Evolutionary conservation across 2,329 filamentous ascomycete genomes (phyloP).

Genomic region (Dendryphion nanum): DNA sequence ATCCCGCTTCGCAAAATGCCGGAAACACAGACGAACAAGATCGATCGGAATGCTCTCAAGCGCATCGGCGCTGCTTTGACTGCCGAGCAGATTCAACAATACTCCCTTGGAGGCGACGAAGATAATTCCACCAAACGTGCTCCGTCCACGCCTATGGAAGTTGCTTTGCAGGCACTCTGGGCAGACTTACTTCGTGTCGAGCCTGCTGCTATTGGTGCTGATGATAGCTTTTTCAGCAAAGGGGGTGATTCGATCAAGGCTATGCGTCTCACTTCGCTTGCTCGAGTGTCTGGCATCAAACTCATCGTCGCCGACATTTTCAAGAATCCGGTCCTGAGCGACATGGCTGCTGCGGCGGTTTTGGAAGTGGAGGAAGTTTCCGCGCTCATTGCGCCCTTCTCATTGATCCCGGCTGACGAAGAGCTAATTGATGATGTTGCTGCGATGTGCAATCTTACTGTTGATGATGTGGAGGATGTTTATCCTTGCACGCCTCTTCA

Average conservation of each 20-base stretch:
- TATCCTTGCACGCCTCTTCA: slow-evolving; percentile 13
- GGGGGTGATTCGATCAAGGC: slow-evolving; percentile 23
- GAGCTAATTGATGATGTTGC: slow-evolving; percentile 7
- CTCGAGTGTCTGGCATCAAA: slow-evolving; percentile 6
- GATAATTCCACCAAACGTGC: slow-evolving; percentile 5
- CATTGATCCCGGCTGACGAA: slow-evolving; percentile 2
- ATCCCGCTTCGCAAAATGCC: slow-evolving; percentile 16
- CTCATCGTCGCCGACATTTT: slow-evolving; percentile 17
- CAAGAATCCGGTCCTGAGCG: slow-evolving; percentile 10
- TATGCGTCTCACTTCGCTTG: slow-evolving; percentile 16
- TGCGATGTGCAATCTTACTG: slow-evolving; percentile 3
- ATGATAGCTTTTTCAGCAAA: slow-evolving; percentile 17
- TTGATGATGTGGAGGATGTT: slow-evolving; percentile 7
- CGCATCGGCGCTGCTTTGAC: slow-evolving; percentile 8
- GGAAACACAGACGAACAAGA: slow-evolving; percentile 11
- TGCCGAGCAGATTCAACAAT: slow-evolving; percentile 8
- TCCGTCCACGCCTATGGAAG: slow-evolving; percentile 11
- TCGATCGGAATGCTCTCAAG: slow-evolving; percentile 13
- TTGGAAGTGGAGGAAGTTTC: slow-evolving; percentile 1
- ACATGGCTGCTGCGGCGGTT: slow-evolving; percentile 17
- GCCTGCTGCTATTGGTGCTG: slow-evolving; percentile 6
- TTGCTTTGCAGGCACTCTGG: slow-evolving; percentile 10
- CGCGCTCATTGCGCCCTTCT: slow-evolving; percentile 7
- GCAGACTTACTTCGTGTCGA: slow-evolving; percentile 11
- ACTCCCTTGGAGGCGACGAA: slow-evolving; percentile 8